A percentile compares a stretch with the other conserved stretches of the same genome.
These are phyloP conservation scores for Boletus subparvulus DNA, from an alignment of 768 basidiomycete species.

Conservation along the genomic window DNA sequence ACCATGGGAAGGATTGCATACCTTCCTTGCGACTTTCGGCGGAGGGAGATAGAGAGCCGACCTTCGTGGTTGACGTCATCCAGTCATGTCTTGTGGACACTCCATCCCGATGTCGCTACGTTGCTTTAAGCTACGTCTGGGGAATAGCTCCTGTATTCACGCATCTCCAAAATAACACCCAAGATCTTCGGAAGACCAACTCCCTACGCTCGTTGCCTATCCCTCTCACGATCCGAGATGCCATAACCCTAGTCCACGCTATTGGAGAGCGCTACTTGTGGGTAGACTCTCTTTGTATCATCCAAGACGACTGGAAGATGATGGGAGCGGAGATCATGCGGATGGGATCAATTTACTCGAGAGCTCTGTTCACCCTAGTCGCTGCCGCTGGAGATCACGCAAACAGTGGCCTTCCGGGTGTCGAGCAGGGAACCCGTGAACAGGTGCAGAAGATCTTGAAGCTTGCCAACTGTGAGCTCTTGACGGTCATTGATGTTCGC, in stretches of 20 bases:
- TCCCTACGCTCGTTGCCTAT: constrained; percentile 8
- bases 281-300: constrained; percentile 27
- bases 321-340: constrained; percentile 15
- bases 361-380: constrained; percentile 11
- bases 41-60: background rate
- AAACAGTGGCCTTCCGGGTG: constrained; percentile 10
- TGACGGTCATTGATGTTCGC: constrained; percentile 10
- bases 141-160: constrained; percentile 10
- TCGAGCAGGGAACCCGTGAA: constrained; percentile 1
- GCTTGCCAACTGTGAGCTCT: constrained; percentile 4
- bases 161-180: constrained; percentile 8
- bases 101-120: constrained; percentile 23
- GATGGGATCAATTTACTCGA: constrained; percentile 23
- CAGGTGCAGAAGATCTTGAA: constrained; percentile 11
- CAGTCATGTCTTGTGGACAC: constrained; percentile 17
- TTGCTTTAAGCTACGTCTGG: constrained; percentile 26
- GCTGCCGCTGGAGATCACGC: constrained; percentile 15
- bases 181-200: background rate
- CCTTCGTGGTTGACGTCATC: constrained; percentile 17
- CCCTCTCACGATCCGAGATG: constrained; percentile 25
- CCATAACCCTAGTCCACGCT: constrained; percentile 17
- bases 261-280: constrained; percentile 27
- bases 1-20: constrained; percentile 8
- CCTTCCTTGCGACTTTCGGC: background rate
- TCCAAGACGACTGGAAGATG: constrained; percentile 19